phyloP scores from a whole-genome alignment of 768 basidiomycete genomes.

The Pluteus cervinus region DNA sequence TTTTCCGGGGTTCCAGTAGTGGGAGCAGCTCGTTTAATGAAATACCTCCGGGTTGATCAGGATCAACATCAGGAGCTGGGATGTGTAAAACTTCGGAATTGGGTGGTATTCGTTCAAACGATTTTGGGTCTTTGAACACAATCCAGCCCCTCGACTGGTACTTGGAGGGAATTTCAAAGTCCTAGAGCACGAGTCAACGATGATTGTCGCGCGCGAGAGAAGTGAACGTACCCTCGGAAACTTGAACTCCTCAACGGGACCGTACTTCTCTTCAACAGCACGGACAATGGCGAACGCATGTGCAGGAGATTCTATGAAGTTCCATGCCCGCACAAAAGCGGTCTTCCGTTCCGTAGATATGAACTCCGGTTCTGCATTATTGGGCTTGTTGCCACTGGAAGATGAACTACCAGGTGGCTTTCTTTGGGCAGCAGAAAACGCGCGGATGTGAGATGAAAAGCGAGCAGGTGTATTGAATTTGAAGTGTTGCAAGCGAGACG shows the following conservation, averaged over 20 bases:
- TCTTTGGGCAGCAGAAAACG: conserved; percentile 4
- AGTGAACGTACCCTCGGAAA: conserved; percentile 31
- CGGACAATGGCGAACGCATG: conserved; percentile 49
- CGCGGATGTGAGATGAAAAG: no score
- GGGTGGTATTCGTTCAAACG: conserved; percentile 29
- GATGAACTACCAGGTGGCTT: no score
- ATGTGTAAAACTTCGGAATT: conserved; percentile 20
- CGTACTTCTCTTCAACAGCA: conserved; percentile 50
- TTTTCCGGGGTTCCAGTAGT: background rate
- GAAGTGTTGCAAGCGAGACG: no score
- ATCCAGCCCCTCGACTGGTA: conserved; percentile 40
- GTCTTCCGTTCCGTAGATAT: conserved; percentile 21
- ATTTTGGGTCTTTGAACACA: conserved; percentile 38
- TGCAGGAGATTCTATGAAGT: conserved; percentile 35
- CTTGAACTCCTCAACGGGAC: conserved; percentile 37
- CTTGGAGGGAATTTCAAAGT: conserved; percentile 34
- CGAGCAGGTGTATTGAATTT: no score
- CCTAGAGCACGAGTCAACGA: conserved; percentile 24
- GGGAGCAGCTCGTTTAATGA: background rate
- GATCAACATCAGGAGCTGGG: conserved; percentile 14
- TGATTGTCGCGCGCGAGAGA: background rate
- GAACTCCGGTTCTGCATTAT: no score
- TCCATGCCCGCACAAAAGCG: conserved; percentile 34
- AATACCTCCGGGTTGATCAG: conserved; percentile 22
- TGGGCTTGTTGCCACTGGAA: no score